These are phyloP conservation scores for Hypoxylon fragiforme DNA, from an alignment of 495 filamentous ascomycete genomes.

Conservation along the genomic window DNA sequence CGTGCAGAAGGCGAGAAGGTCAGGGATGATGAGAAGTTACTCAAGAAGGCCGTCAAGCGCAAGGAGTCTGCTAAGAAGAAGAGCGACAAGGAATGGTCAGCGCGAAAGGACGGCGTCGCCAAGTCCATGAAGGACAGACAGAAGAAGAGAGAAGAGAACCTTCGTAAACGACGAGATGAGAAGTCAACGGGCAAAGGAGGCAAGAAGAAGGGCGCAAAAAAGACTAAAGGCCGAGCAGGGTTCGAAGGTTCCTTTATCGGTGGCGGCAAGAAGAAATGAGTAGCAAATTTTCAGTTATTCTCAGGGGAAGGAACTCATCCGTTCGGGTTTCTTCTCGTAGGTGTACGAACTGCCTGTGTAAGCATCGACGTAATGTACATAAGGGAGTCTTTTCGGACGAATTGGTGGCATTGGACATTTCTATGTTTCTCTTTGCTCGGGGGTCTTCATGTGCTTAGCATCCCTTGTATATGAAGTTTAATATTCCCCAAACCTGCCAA, in stretches of 20 bases:
- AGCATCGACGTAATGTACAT: no score
- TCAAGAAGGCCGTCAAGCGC: conserved; percentile 94
- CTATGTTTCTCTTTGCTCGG: no score
- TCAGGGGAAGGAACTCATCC: background rate
- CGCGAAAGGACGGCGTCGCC: conserved; percentile 72
- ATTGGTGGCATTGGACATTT: no score
- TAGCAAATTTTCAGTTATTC: background rate
- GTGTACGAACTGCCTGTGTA: no score
- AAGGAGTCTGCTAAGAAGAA: conserved; percentile 88
- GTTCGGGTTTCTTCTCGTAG: background rate
- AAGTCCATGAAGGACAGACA: conserved; percentile 77
- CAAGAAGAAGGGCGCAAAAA: conserved; percentile 60
- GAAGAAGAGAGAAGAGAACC: conserved; percentile 86
- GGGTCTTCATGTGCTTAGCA: no score
- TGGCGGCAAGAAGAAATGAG: conserved; percentile 42
- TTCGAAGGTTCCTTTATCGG: conserved; percentile 91
- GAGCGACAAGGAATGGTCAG: conserved; percentile 87
- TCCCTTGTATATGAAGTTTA: no score
- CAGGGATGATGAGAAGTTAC: conserved; percentile 80
- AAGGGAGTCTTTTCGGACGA: no score
- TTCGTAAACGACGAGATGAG: conserved; percentile 80
- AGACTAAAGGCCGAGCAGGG: conserved; percentile 69
- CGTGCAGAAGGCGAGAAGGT: conserved; percentile 88
- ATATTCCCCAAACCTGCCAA: no score
- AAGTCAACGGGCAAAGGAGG: conserved; percentile 64